Evolutionary conservation across 2,329 filamentous ascomycete genomes (phyloP), one percentile per base, ranked within the genome.

Genomic region (Cordyceps cateniannulata): DNA sequence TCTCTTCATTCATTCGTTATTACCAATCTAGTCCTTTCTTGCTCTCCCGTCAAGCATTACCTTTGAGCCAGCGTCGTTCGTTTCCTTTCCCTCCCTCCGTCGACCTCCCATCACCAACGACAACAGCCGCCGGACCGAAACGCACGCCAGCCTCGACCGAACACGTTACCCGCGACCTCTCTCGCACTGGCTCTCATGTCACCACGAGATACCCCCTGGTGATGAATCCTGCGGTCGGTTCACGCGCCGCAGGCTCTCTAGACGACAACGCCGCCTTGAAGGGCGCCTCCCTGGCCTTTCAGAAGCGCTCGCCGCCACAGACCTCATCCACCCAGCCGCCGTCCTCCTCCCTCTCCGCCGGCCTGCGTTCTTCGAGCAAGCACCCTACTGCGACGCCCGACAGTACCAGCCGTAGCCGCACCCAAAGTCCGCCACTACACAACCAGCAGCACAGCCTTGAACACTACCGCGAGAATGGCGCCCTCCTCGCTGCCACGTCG

Each of bases 251-350:
- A 60, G 72, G 69, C 59, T 67, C 69, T 58, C 69, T 69, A 58
- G 69, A 75, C 63, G 69, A 72, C 65, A 69, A 69, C 69, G 71
- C 78, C 8, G 81, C 81, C 54, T 72, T 85, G 60, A 77, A 74
- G 62, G 83, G 83, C 57, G 83, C 83, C 10, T 80, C 79, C 12
- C 75, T 85, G 27, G 83, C 83, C 22, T 85, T 85, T 63, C 74
- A 76, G 64, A 78, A 77, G 52, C 72, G 69, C 35, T 52, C 49
- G n/a, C 45, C 52, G 29, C 44, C 24, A 42, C 55, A 47, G 50
- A 51, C 14, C 32, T 22, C 12, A 22, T 29, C n/a, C n/a, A n/a
- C n/a, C 18, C 56, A 59, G 22, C 35, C 16, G 9, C 25, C 14
- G 7, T 12, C 42, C 59, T 12, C n/a, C 40, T 49, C 44, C 4